Base-by-base conservation (phyloP, 306 rosid species). In the Geum urbanum region DNA sequence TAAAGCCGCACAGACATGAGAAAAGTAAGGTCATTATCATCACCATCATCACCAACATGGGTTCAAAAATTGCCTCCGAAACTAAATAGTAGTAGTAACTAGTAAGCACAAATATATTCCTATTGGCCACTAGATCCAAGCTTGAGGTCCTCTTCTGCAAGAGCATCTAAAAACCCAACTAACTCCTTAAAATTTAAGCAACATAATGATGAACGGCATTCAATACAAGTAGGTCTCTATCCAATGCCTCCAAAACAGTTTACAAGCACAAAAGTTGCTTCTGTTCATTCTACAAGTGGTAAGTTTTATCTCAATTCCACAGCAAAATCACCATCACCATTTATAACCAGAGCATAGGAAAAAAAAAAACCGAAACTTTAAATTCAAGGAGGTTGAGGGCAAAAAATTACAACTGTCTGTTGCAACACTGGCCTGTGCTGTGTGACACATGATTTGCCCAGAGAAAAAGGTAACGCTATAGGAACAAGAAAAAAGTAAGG, bases 401-500 rank as follows among this genome's bases (percentile, higher is more conserved):
- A 71, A 69, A 56, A 24, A 58, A 6, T 58, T 32, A 79, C 89
- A 69, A 82, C 77, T 62, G 84, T 76, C 67, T 37, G 52, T 70
- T 56, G 82, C 74, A 8, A 16, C 32, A 66, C 78, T 77, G 88
- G 76, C 74, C 83, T 74, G 86, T 45, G 79, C 41, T 35, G 46
- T 37, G 45, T 75, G 84, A 80, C 84, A 32, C 37, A 86, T 86
- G 91, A 85, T 82, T 81, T 84, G 82, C 79, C 82, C 73, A 76
- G 77, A 66, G 83, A 71, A 79, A 87, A 85, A 82, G 87, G 82
- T n/a, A 61, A 74, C 60, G 81, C 82, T 49, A 59, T 49, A 59
- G 67, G 72, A 73, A 51, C 80, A 76, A 67, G 66, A 54, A 55
- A 77, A 78, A 82, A 79, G 90, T 81, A 46, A 72, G 70, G 55